These are phyloP conservation scores for Chara braunii DNA, from an alignment of 139 green algal species.

Conservation along the genomic window DNA sequence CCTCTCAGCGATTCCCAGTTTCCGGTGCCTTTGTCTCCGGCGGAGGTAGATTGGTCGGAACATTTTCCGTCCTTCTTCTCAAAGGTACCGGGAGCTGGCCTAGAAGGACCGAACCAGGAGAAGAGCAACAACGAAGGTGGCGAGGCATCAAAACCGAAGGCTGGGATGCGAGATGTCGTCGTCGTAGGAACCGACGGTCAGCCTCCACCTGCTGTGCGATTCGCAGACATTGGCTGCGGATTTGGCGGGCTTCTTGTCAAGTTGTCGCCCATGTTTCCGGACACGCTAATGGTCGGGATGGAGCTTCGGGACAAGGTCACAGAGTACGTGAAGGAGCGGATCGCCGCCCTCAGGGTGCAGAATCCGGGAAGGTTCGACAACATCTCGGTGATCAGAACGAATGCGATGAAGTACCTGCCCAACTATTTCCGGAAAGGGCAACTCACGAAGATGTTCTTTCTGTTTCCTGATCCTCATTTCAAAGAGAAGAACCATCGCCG, in stretches of 20 bases:
- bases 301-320: slow-evolving; percentile 83
- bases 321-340: slow-evolving; percentile 83
- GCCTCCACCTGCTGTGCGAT: slow-evolving; percentile 41
- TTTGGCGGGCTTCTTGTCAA: slow-evolving; percentile 85
- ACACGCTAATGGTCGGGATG: slow-evolving; percentile 89
- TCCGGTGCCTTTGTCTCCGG: slow-evolving; percentile 33
- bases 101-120: too few relatives aligned
- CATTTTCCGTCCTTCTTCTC: slow-evolving; percentile 51
- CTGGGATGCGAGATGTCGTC: too few relatives aligned
- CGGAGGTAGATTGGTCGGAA: slow-evolving; percentile 38
- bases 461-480: slow-evolving; percentile 83
- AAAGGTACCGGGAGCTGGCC: too few relatives aligned
- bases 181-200: neutral
- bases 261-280: slow-evolving; percentile 73
- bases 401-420: slow-evolving; percentile 89
- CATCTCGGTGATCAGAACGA: slow-evolving; percentile 71
- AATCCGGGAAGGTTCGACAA: slow-evolving; percentile 66
- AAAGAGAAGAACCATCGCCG: slow-evolving; percentile 62
- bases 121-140: too few relatives aligned
- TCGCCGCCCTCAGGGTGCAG: slow-evolving; percentile 64
- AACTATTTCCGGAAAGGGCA: slow-evolving; percentile 87
- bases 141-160: too few relatives aligned
- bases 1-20: slow-evolving; percentile 71
- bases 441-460: slow-evolving; percentile 92
- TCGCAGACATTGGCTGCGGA: slow-evolving; percentile 92